Percentiles rank a stretch among this genome's conserved stretches.
phyloP scores from a whole-genome alignment of 805 yeast species.

The Ogataea nitratoaversa region DNA sequence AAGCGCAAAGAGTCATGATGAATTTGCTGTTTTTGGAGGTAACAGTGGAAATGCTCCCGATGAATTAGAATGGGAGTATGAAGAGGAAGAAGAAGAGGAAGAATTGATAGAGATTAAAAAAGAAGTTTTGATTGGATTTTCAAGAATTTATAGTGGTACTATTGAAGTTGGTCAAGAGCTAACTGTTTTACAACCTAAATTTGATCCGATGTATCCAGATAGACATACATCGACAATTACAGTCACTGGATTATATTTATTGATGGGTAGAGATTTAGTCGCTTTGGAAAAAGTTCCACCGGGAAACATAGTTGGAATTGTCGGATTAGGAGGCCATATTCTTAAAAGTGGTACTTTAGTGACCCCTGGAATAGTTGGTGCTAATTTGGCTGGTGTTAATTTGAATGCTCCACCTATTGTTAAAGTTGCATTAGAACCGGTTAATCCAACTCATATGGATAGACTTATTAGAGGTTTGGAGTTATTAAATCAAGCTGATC shows the following conservation, averaged over 20 bases:
- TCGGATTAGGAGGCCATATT: slow-evolving; percentile 79
- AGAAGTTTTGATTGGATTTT: slow-evolving; percentile 81
- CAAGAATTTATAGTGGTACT: slow-evolving; percentile 86
- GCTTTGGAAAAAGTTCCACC: slow-evolving; percentile 81
- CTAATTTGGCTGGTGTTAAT: slow-evolving; percentile 74
- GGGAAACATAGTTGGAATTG: slow-evolving; percentile 92
- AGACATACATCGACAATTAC: slow-evolving; percentile 55
- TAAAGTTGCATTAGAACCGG: slow-evolving; percentile 94
- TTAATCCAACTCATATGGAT: slow-evolving; percentile 74
- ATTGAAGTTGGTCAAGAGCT: slow-evolving; percentile 70
- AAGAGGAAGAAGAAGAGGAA: slow-evolving; percentile 44
- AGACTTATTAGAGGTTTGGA: slow-evolving; percentile 74
- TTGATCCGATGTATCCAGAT: slow-evolving; percentile 58
- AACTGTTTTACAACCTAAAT: slow-evolving; percentile 81
- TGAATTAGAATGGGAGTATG: slow-evolving; percentile 38
- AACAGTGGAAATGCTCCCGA: slow-evolving; percentile 3
- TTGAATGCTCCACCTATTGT: slow-evolving; percentile 85
- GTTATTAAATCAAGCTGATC: slow-evolving; percentile 82
- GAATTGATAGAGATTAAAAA: slow-evolving; percentile 35
- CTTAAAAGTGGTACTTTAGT: slow-evolving; percentile 84
- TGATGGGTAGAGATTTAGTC: slow-evolving; percentile 91
- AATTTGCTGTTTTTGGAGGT: slow-evolving; percentile 14
- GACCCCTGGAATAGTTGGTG: slow-evolving; percentile 53
- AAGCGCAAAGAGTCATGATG: slow-evolving; percentile 6
- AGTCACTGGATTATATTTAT: slow-evolving; percentile 65